A percentile compares a stretch with the other conserved stretches of the same genome.
Evolutionary conservation across 257 asterid genomes (phyloP).

Genomic region (Eucommia ulmoides): DNA sequence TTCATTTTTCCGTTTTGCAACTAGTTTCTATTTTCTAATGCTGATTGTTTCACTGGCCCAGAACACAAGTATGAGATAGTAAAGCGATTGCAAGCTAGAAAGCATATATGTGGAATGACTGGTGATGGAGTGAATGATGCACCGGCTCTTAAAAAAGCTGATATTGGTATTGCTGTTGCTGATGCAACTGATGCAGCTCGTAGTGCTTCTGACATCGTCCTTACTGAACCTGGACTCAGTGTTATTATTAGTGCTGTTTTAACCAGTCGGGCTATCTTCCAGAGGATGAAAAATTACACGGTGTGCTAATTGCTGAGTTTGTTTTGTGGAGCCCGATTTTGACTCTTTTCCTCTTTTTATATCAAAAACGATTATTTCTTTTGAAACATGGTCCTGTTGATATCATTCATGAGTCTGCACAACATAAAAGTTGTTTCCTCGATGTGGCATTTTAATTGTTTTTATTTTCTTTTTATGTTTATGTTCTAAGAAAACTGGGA

Average conservation of each 20-base stretch:
- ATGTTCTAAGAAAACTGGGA: too few species aligned
- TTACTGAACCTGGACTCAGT: constrained; percentile 52
- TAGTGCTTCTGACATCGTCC: constrained; percentile 49
- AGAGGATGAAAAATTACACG: constrained; percentile 47
- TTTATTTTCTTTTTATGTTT: too few species aligned
- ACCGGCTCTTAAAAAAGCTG: constrained; percentile 53
- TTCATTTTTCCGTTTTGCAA: too few species aligned
- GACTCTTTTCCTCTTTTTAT: too few species aligned
- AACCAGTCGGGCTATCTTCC: constrained; percentile 57
- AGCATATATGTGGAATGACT: constrained; percentile 58
- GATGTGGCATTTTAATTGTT: too few species aligned
- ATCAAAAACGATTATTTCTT: too few species aligned
- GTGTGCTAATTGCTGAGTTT: too few species aligned
- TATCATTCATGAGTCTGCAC: too few species aligned
- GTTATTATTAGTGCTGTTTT: constrained; percentile 58
- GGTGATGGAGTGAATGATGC: constrained; percentile 64
- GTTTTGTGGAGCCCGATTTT: too few species aligned
- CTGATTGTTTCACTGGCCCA: too few species aligned
- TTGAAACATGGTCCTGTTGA: too few species aligned
- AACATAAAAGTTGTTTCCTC: too few species aligned
- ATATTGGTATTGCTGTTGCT: constrained; percentile 53
- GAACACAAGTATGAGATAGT: constrained; percentile 58
- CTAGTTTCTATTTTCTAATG: not conserved
- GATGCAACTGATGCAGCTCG: constrained; percentile 64
- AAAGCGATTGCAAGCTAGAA: constrained; percentile 46